phyloP scores from a whole-genome alignment of 352 stramenopile species.

The Phytophthora pseudosyringae region DNA sequence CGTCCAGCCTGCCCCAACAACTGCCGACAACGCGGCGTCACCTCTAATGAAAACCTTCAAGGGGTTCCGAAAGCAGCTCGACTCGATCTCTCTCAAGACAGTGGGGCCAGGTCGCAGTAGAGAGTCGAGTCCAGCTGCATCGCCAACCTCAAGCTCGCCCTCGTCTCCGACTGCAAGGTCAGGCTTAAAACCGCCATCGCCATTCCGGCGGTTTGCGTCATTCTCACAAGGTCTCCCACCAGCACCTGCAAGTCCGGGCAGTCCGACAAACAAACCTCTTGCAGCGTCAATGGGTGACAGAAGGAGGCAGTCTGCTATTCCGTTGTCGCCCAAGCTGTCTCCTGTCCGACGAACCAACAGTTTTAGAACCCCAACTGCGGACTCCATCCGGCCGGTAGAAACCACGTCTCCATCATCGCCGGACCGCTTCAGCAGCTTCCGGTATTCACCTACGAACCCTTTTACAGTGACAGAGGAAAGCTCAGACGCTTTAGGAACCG shows the following conservation, averaged over 20 bases:
- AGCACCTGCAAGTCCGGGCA: not conserved
- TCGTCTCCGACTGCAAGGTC: slow-evolving; percentile 29
- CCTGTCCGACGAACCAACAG: slow-evolving; percentile 27
- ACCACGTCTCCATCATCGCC: slow-evolving; percentile 11
- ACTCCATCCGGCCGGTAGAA: slow-evolving; percentile 13
- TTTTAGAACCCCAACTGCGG: not conserved
- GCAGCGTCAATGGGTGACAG: slow-evolving; percentile 1
- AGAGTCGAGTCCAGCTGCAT: slow-evolving; percentile 23
- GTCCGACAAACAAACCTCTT: slow-evolving; percentile 15
- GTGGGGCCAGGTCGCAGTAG: slow-evolving; percentile 23
- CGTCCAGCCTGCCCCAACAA: slow-evolving; percentile 7
- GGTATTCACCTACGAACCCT: not conserved
- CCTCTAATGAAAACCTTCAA: slow-evolving; percentile 68
- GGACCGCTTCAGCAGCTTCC: slow-evolving; percentile 25
- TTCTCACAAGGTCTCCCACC: slow-evolving; percentile 28
- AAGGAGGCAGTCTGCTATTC: slow-evolving; percentile 15
- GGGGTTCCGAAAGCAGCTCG: slow-evolving; percentile 59
- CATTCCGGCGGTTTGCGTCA: slow-evolving; percentile 31
- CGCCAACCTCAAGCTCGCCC: slow-evolving; percentile 21
- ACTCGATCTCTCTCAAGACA: slow-evolving; percentile 40
- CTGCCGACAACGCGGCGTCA: slow-evolving; percentile 12
- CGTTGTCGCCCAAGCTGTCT: slow-evolving; percentile 24
- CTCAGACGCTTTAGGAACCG: not conserved
- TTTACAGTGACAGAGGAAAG: slow-evolving; percentile 8
- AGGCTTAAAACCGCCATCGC: slow-evolving; percentile 28